Conservation (phyloP, 352 stramenopile genomes). For the Albugo laibachii region DNA sequence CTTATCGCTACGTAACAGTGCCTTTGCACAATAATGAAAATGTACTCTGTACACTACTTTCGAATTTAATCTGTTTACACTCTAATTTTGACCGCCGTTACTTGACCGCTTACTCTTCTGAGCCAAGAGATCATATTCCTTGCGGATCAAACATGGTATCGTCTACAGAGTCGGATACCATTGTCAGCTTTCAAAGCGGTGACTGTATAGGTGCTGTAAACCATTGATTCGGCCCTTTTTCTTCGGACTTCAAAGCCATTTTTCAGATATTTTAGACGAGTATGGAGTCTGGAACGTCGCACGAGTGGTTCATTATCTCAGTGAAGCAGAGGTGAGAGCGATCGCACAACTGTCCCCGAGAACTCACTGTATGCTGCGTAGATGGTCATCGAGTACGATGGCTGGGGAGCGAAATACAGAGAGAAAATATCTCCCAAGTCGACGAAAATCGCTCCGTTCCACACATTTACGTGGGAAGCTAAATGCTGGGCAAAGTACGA, state of each 20-base stretch:
- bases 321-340: not conserved
- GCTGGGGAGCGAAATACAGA: slow-evolving; percentile 31
- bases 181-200: no score
- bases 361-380: slow-evolving; percentile 2
- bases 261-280: slow-evolving; percentile 32
- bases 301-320: slow-evolving; percentile 15
- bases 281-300: slow-evolving; percentile 53
- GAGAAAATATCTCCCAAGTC: slow-evolving; percentile 35
- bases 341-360: not conserved
- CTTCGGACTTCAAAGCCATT: not conserved
- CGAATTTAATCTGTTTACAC: no score
- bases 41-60: no score
- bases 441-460: slow-evolving; percentile 38
- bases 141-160: slow-evolving; percentile 17
- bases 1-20: no score
- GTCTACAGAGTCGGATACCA: no score
- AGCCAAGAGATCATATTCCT: slow-evolving; percentile 10
- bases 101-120: not conserved
- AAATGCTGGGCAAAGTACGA: slow-evolving; percentile 70
- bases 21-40: no score
- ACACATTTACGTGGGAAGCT: slow-evolving; percentile 58
- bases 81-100: no score
- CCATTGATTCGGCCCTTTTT: no score
- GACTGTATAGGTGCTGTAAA: no score
- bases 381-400: slow-evolving; percentile 51